phyloP scores from a whole-genome alignment of 2,329 filamentous ascomycete genomes.

The Pyricularia grisea region DNA sequence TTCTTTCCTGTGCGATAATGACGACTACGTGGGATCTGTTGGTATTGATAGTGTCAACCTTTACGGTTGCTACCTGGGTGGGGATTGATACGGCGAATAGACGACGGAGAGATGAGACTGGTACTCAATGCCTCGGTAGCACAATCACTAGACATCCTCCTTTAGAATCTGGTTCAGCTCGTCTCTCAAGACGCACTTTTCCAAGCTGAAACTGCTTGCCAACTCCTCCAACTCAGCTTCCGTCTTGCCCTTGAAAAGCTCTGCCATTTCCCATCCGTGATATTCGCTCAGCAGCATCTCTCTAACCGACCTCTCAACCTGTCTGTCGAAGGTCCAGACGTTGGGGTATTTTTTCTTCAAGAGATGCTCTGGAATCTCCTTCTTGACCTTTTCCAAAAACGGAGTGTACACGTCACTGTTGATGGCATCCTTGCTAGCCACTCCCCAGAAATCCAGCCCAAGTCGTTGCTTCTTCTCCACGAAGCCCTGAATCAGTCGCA shows the following conservation, averaged over 20 bases:
- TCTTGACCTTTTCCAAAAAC: conserved; percentile 29
- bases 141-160: neutral
- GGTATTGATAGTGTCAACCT: neutral
- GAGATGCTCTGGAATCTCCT: conserved; percentile 30
- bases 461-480: conserved; percentile 41
- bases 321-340: conserved; percentile 39
- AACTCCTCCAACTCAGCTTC: conserved; percentile 44
- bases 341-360: conserved; percentile 35
- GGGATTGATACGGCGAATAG: neutral
- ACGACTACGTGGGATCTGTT: neutral
- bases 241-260: conserved; percentile 40
- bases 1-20: neutral
- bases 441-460: conserved; percentile 44
- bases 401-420: conserved; percentile 27
- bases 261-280: conserved; percentile 43
- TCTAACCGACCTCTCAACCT: conserved; percentile 34
- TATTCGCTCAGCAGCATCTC: conserved; percentile 35
- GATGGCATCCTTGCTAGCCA: conserved; percentile 17
- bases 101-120: neutral
- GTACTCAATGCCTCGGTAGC: neutral
- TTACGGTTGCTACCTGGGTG: neutral
- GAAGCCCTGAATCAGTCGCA: conserved; percentile 36
- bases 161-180: conserved; percentile 38
- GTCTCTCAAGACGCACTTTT: conserved; percentile 41
- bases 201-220: conserved; percentile 40